phyloP scores from a whole-genome alignment of 73 alveolate species.

The Vitrella brassicaformis region DNA sequence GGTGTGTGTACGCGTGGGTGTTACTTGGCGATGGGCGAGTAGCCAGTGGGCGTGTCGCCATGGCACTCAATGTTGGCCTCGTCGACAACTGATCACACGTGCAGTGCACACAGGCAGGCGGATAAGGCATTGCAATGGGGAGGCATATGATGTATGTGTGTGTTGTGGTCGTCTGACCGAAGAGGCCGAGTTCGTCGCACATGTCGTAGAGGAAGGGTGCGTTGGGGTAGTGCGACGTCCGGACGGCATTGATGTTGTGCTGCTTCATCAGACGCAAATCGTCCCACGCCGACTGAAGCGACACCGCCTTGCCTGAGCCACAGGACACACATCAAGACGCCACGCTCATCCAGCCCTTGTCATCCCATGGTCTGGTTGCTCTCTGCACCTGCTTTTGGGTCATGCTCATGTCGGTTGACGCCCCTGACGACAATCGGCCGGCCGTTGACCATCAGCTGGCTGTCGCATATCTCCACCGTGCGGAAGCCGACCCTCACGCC shows the following conservation, averaged over 20 bases:
- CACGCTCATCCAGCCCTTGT: no score
- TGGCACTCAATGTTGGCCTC: constrained; percentile 51
- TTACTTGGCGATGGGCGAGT: constrained; percentile 1
- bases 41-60: constrained; percentile 20
- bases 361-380: no score
- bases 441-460: constrained; percentile 23
- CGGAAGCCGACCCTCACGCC: constrained; percentile 27
- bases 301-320: not conserved
- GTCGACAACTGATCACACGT: constrained; percentile 40
- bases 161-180: constrained; percentile 1
- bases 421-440: constrained; percentile 20
- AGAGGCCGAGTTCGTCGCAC: constrained; percentile 50
- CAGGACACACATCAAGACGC: not conserved
- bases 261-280: constrained; percentile 29
- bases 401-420: constrained; percentile 34
- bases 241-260: constrained; percentile 38
- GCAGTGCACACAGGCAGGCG: no score
- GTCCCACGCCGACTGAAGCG: not conserved
- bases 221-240: constrained; percentile 48
- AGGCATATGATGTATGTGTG: no score
- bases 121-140: no score
- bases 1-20: not conserved
- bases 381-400: constrained; percentile 4
- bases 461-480: constrained; percentile 13
- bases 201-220: constrained; percentile 35